These are phyloP conservation scores for Penicillium desertorum DNA, from an alignment of 495 filamentous ascomycete genomes.

Conservation along the genomic window DNA sequence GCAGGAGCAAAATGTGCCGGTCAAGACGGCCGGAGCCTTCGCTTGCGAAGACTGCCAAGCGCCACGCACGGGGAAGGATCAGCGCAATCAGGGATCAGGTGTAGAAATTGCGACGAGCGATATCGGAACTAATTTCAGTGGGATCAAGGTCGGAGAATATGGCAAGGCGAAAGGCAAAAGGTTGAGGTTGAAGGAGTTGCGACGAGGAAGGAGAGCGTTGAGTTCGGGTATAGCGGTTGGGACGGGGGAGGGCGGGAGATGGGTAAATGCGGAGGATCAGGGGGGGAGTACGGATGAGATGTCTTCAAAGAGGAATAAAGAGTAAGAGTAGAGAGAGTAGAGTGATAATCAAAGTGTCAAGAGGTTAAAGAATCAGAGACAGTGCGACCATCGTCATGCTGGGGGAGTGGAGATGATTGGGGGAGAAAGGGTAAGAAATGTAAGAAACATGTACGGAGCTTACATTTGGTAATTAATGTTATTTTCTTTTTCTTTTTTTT, in stretches of 20 bases:
- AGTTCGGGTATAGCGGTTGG: slow-evolving; percentile 8
- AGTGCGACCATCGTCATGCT: slow-evolving; percentile 35
- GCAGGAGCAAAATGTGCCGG: slow-evolving; percentile 32
- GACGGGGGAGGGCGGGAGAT: slow-evolving; percentile 1
- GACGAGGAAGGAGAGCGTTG: slow-evolving; percentile 16
- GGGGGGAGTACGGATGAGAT: slow-evolving; percentile 2
- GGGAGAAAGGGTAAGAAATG: slow-evolving; percentile 24
- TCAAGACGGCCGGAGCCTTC: slow-evolving; percentile 24
- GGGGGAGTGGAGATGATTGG: slow-evolving; percentile 36
- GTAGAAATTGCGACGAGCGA: slow-evolving; percentile 9
- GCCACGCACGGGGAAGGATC: slow-evolving; percentile 21
- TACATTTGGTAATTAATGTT: slow-evolving; percentile 12
- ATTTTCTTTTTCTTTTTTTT: slow-evolving; percentile 5
- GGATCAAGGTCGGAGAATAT: slow-evolving; percentile 3
- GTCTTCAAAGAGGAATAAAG: background rate
- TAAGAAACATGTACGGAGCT: slow-evolving; percentile 14
- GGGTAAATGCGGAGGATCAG: slow-evolving; percentile 1
- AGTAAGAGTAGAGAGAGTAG: background rate
- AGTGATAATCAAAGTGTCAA: slow-evolving; percentile 4
- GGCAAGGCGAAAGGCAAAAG: slow-evolving; percentile 11
- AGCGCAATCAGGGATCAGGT: slow-evolving; percentile 1
- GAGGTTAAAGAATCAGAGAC: slow-evolving; percentile 15
- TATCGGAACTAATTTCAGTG: slow-evolving; percentile 2
- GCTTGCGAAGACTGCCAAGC: slow-evolving; percentile 18
- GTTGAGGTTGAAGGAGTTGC: slow-evolving; percentile 12